Evolutionary conservation across 306 rosid genomes (phyloP).

Genomic region (Malus asiatica): DNA sequence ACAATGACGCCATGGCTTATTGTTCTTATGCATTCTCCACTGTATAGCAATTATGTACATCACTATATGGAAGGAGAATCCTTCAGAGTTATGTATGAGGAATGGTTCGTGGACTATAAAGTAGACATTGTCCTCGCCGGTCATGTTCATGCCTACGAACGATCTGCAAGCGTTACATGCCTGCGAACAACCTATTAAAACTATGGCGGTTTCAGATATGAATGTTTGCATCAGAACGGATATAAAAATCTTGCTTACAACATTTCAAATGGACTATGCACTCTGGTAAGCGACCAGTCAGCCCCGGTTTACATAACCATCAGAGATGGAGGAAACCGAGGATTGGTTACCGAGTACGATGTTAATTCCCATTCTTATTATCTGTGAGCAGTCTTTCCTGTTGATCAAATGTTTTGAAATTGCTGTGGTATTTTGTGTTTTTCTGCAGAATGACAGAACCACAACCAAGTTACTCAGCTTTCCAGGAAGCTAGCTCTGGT

Average conservation of each 20-base stretch:
- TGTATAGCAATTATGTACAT: constrained; percentile 62
- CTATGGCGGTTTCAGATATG: too few species aligned
- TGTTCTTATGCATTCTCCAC: constrained; percentile 68
- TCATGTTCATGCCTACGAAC: constrained; percentile 68
- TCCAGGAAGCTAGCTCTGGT: constrained; percentile 65
- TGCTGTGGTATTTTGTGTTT: neutral
- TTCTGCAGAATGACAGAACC: constrained; percentile 60
- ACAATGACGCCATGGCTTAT: constrained; percentile 80
- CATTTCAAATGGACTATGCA: constrained; percentile 41
- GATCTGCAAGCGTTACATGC: constrained; percentile 41
- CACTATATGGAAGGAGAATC: constrained; percentile 80
- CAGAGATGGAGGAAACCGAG: constrained; percentile 85
- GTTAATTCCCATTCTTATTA: neutral
- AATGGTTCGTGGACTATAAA: constrained; percentile 52
- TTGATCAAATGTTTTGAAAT: neutral
- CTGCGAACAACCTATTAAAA: neutral
- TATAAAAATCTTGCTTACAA: constrained; percentile 53
- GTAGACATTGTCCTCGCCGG: constrained; percentile 56
- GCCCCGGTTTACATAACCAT: constrained; percentile 72
- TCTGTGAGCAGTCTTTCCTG: neutral
- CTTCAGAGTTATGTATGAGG: constrained; percentile 52
- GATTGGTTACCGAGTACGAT: constrained; percentile 49
- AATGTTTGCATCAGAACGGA: constrained; percentile 29
- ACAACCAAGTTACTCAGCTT: constrained; percentile 75
- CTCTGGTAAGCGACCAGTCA: constrained; percentile 30